These are phyloP conservation scores for Cercospora janseana DNA, from an alignment of 2,329 filamentous ascomycete species.

Conservation along the genomic window DNA sequence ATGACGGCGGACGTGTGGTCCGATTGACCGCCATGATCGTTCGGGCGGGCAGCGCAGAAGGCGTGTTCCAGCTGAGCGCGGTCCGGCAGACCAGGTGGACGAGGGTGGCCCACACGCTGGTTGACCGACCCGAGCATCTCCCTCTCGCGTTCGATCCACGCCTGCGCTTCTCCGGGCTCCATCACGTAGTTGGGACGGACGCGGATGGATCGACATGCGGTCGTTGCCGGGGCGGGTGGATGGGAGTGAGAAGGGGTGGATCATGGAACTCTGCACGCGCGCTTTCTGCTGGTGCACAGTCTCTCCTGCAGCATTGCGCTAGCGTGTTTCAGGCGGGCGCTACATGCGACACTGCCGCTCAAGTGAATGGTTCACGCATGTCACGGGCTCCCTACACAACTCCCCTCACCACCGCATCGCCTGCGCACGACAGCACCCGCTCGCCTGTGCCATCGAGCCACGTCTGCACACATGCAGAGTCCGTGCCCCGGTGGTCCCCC, in stretches of 20 bases:
- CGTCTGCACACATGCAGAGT: no score
- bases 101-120: neutral
- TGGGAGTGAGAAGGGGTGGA: no score
- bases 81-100: neutral
- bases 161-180: neutral
- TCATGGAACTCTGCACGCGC: no score
- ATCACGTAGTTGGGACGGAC: neutral
- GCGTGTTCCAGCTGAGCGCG: neutral
- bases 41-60: neutral
- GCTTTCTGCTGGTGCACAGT: no score
- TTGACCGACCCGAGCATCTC: neutral
- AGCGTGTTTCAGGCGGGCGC: neutral
- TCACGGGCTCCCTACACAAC: no score
- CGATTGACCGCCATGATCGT: neutral
- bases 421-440: no score
- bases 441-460: no score
- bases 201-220: neutral
- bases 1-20: slow-evolving; percentile 1
- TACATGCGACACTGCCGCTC: neutral
- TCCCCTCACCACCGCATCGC: no score
- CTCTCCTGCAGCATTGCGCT: neutral
- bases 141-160: neutral
- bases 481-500: no score
- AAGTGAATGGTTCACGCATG: neutral
- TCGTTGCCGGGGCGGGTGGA: no score